Conservation (phyloP, 2,329 filamentous ascomycete species). For the Xylariaceae sp. region DNA sequence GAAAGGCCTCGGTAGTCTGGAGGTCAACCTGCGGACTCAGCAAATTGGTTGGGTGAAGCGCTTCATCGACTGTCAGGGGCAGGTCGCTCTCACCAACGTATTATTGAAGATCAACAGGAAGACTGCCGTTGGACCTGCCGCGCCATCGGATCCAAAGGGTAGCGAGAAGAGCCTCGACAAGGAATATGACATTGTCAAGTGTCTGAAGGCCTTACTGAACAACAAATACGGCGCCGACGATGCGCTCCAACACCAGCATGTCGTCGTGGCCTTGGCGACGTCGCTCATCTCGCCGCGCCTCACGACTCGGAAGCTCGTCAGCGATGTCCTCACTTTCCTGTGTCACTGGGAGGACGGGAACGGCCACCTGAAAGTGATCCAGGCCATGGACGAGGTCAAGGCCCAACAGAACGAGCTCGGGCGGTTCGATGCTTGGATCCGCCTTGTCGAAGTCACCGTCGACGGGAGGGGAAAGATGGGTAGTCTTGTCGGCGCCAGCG, state of each 20-base stretch:
- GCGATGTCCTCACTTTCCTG: conserved; percentile 91
- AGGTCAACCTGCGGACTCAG: conserved; percentile 90
- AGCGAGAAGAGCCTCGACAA: conserved; percentile 77
- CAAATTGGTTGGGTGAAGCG: conserved; percentile 96
- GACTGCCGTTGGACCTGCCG: conserved; percentile 64
- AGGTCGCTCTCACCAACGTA: conserved; percentile 90
- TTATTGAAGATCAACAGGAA: conserved; percentile 89
- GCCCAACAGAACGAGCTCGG: conserved; percentile 83
- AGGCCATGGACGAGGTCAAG: conserved; percentile 89
- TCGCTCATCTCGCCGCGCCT: conserved; percentile 83
- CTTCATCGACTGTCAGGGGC: conserved; percentile 95
- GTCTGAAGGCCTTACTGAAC: conserved; percentile 95
- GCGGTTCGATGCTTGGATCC: conserved; percentile 97
- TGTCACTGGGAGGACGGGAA: conserved; percentile 86
- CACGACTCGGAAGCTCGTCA: conserved; percentile 88
- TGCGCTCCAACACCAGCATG: conserved; percentile 80
- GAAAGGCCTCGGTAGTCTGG: conserved; percentile 86
- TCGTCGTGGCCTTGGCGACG: conserved; percentile 78
- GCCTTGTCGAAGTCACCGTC: conserved; percentile 91
- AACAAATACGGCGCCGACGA: conserved; percentile 99
- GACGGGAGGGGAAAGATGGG: conserved; percentile 99
- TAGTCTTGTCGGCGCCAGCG: conserved; percentile 90
- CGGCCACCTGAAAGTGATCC: conserved; percentile 87
- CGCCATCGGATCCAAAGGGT: conserved; percentile 46
- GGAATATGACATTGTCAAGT: conserved; percentile 97